Conservation (phyloP, 192 early-diverging fungal species). For the Linderina pennispora region DNA sequence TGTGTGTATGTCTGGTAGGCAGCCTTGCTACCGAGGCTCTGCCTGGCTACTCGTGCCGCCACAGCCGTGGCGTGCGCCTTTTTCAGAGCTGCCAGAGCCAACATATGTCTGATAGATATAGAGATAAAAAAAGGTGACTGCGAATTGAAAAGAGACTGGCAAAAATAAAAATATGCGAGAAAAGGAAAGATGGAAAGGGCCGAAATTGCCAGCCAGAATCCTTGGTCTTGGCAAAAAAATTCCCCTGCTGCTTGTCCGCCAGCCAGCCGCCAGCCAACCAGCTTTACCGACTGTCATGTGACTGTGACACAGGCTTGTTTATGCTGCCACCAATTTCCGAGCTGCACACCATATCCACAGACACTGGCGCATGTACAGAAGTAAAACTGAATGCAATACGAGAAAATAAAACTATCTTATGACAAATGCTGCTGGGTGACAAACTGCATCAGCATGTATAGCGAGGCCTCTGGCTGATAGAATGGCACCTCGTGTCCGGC, state of each 20-base stretch:
- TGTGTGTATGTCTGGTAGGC: conserved; percentile 21
- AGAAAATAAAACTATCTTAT: background rate
- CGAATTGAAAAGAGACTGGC: background rate
- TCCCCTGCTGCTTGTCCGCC: too few species aligned
- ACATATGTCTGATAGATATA: conserved; percentile 3
- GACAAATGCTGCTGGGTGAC: conserved; percentile 27
- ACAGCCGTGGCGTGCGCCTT: conserved; percentile 5
- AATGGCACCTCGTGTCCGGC: conserved; percentile 90
- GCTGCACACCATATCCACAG: too few species aligned
- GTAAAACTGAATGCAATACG: too few species aligned
- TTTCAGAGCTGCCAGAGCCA: conserved; percentile 23
- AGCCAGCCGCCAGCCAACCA: too few species aligned
- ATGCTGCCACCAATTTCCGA: too few species aligned
- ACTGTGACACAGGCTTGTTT: too few species aligned
- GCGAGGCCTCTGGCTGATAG: conserved; percentile 77
- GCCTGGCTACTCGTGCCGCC: conserved; percentile 1
- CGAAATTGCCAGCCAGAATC: too few species aligned
- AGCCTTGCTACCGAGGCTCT: conserved; percentile 7
- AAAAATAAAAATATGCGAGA: too few species aligned
- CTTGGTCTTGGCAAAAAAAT: too few species aligned
- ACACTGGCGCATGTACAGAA: too few species aligned
- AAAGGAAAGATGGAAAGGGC: too few species aligned
- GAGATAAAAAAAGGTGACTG: background rate
- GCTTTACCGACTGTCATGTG: too few species aligned
- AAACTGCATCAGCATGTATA: conserved; percentile 86